Conservation (phyloP, 768 basidiomycete species). For the Boletus fagicola region DNA sequence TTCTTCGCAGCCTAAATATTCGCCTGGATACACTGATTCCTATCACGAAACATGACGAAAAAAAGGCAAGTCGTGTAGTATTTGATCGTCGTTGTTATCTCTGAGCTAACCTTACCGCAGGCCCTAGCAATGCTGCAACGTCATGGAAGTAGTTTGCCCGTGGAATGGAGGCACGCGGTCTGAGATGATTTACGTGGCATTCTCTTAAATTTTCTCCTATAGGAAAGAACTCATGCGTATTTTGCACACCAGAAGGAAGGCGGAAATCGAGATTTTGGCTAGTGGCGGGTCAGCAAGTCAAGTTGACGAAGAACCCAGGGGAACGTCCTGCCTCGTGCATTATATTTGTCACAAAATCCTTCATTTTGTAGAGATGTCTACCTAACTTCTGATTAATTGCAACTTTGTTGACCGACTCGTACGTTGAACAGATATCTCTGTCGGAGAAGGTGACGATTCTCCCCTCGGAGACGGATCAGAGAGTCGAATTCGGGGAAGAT, state of each 20-base stretch:
- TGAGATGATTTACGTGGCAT: background rate
- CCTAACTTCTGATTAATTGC: constrained; percentile 1
- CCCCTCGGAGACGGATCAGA: too few species aligned
- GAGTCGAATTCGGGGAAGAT: background rate
- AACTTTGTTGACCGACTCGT: background rate
- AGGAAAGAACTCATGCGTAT: constrained; percentile 83
- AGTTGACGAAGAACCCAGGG: constrained; percentile 5
- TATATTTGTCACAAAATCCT: constrained; percentile 30
- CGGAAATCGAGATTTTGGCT: constrained; percentile 80
- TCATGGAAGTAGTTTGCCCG: constrained; percentile 42
- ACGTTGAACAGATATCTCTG: background rate
- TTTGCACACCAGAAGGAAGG: constrained; percentile 81
- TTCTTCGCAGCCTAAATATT: constrained; percentile 52
- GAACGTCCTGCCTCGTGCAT: constrained; percentile 20
- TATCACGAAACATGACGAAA: constrained; percentile 67
- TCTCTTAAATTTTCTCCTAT: constrained; percentile 6
- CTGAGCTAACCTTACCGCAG: constrained; percentile 36
- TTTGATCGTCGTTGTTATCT: background rate
- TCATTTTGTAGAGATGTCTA: constrained; percentile 28
- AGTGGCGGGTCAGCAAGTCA: constrained; percentile 5
- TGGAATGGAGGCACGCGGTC: constrained; percentile 61
- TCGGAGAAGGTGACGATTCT: background rate
- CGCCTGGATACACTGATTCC: constrained; percentile 61
- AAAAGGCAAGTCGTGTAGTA: constrained; percentile 51
- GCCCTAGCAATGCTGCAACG: constrained; percentile 62